These are phyloP conservation scores for Eucalyptus decipiens DNA, from an alignment of 345 rosid species.

Conservation along the genomic window DNA sequence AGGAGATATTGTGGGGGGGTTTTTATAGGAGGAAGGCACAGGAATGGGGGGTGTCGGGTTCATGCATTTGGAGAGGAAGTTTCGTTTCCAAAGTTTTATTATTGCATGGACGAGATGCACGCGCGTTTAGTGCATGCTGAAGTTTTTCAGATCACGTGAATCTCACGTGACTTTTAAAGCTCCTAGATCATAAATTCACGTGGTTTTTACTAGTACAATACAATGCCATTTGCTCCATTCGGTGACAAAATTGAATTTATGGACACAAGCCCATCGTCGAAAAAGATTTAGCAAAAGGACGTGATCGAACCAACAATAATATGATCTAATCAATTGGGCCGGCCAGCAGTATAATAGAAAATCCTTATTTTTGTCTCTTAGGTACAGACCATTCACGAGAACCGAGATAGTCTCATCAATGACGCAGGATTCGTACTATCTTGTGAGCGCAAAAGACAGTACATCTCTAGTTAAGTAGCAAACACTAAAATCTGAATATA, in stretches of 20 bases:
- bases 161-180: not conserved
- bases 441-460: not conserved
- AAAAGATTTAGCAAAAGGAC: not conserved
- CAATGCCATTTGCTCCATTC: not conserved
- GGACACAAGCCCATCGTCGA: not conserved
- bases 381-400: not conserved
- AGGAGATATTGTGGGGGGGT: not conserved
- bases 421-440: not conserved
- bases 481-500: not conserved
- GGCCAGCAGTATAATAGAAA: fast-evolving
- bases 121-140: not conserved
- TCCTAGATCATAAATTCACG: not conserved
- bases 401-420: not conserved
- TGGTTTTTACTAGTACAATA: not conserved
- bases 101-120: not conserved
- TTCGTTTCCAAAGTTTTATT: not conserved
- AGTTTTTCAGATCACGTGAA: not conserved
- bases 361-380: not conserved
- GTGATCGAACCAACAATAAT: not conserved
- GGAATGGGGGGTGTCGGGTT: not conserved
- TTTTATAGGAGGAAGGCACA: not conserved
- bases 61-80: not conserved
- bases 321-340: not conserved
- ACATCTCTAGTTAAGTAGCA: not conserved
- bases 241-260: not conserved